phyloP scores from a whole-genome alignment of 352 stramenopile genomes.

The Aphanomyces astaci region DNA sequence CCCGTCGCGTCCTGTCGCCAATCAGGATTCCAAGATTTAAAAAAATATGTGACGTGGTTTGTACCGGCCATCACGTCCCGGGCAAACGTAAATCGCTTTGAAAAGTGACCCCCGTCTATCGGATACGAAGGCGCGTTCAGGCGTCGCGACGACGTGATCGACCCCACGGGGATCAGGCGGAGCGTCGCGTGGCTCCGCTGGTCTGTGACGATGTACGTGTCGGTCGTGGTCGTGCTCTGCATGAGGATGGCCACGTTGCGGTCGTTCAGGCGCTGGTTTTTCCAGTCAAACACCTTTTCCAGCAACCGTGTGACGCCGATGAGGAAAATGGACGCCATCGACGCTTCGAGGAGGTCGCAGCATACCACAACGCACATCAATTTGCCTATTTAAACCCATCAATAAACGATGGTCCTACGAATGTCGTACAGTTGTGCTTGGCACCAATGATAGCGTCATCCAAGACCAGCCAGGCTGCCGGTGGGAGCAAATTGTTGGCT shows the following conservation, averaged over 20 bases:
- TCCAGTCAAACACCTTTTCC: slow-evolving; percentile 66
- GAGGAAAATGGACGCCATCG: slow-evolving; percentile 8
- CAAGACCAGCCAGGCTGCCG: slow-evolving; percentile 7
- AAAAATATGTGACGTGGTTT: no score
- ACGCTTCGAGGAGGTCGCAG: slow-evolving; percentile 3
- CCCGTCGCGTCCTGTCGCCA: no score
- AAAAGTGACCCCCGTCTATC: slow-evolving; percentile 32
- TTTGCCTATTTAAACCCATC: neutral
- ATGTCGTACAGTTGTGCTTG: slow-evolving; percentile 10
- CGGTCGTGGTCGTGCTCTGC: slow-evolving; percentile 38
- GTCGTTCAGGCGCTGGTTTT: slow-evolving; percentile 30
- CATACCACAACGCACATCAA: neutral
- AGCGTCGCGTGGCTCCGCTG: slow-evolving; percentile 51
- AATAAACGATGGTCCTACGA: neutral
- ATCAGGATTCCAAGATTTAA: no score
- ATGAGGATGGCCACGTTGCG: slow-evolving; percentile 43
- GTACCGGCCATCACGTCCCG: no score
- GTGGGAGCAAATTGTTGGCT: slow-evolving; percentile 20
- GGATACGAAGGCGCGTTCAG: neutral
- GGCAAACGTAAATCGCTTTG: slow-evolving; percentile 53
- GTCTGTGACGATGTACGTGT: slow-evolving; percentile 35
- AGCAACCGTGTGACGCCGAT: slow-evolving; percentile 37
- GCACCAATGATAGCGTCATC: slow-evolving; percentile 12
- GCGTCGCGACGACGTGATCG: slow-evolving; percentile 30
- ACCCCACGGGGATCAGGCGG: slow-evolving; percentile 41